Evolutionary conservation across 1,284 basidiomycete species (phyloP), one percentile per base, ranked within the genome.

Genomic region (Vanrija humicola): DNA sequence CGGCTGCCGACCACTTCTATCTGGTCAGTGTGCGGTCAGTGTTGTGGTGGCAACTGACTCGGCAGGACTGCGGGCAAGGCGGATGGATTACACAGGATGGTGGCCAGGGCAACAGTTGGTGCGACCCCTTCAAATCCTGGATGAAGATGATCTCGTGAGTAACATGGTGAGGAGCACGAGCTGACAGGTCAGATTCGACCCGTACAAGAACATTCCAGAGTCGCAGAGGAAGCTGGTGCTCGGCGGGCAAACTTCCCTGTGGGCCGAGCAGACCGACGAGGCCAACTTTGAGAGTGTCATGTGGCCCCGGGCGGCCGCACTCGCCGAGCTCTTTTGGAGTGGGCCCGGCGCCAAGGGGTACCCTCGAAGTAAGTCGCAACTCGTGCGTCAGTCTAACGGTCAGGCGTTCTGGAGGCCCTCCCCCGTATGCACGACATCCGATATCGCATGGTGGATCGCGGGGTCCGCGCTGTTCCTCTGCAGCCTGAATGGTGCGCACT

Each of bases 311-410:
- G 86, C 88, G 8, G 87, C 87, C 0, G 81, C 85, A 0, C 83
- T 84, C 5, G 88, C 88, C 0, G 89, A 92, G 78, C 69, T 91
- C n/a, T 91, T 87, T 76, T 92, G 89, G 89, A 84, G 82, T 3
- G 87, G 90, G 0, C 78, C 81, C 0, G 77, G 73, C 15, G 19
- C 43, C 4, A 43, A 42, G 1, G 56, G 52, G 0, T 67, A 59
- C 45, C 66, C 66, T 0, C 49, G 56, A 21, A 55, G 65, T 66
- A 44, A 43, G 66, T 58, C 10, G 38, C 26, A 12, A 15, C 34
- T n/a, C 23, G 18, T 16, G n/a, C 38, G 16, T 18, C 21, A n/a
- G 15, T 39, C 23, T 40, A 14, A 80, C 23, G 9, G 12, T 1
- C 46, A 69, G 65, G 84, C 65, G 78, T 82, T 25, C 77, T 72